Conservation (phyloP, 2,329 filamentous ascomycete species). For the Calonectria leucothoes region DNA sequence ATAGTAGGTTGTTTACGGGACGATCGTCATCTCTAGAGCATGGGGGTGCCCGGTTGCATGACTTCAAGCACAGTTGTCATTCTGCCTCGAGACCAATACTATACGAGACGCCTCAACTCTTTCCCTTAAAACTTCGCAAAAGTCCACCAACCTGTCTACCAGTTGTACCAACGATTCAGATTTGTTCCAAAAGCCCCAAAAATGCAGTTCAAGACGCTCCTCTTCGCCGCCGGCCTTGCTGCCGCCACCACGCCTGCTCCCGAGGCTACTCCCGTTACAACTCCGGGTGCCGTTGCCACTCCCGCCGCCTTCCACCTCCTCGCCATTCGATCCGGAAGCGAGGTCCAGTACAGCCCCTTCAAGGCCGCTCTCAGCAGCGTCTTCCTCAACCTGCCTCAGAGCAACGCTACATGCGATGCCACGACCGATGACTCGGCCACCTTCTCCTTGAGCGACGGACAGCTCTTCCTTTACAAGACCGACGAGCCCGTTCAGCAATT, state of each 20-base stretch:
- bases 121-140: background rate
- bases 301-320: conserved; percentile 57
- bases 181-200: background rate
- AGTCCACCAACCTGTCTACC: background rate
- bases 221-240: conserved; percentile 26
- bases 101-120: background rate
- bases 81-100: background rate
- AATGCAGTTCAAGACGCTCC: conserved; percentile 40
- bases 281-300: background rate
- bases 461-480: conserved; percentile 60
- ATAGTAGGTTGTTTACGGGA: background rate
- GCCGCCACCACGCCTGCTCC: background rate
- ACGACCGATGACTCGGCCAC: conserved; percentile 55
- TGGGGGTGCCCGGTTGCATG: background rate
- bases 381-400: conserved; percentile 53
- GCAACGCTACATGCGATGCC: conserved; percentile 62
- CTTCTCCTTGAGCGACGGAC: conserved; percentile 57
- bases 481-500: conserved; percentile 58
- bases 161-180: no score
- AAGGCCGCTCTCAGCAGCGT: conserved; percentile 58
- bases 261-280: background rate
- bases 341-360: conserved; percentile 59
- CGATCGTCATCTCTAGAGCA: background rate
- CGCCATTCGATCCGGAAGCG: conserved; percentile 60
- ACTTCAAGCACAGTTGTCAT: background rate